Evolutionary conservation across 768 basidiomycete species (phyloP).

Genomic region (Tylopilus vinaceipallidus): DNA sequence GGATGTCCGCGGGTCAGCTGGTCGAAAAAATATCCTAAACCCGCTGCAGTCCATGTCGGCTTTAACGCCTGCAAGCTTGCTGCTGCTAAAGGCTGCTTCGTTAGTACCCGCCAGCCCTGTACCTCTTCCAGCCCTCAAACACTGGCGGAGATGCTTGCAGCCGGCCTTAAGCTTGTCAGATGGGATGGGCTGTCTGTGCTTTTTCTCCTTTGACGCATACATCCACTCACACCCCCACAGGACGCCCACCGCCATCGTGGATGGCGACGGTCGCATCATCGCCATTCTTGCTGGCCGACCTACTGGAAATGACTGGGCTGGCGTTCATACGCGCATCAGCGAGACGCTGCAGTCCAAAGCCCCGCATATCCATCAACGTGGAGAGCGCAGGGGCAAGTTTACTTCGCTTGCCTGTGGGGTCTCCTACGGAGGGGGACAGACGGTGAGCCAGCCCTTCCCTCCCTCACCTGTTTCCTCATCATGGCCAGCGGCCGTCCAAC

Average conservation of each 20-base stretch:
- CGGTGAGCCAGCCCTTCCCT: conserved; percentile 1
- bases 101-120: no score
- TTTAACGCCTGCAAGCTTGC: no score
- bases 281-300: conserved; percentile 14
- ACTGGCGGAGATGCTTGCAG: no score
- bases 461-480: background rate
- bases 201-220: background rate
- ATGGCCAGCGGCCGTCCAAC: background rate
- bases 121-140: no score
- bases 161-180: no score
- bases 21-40: no score
- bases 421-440: conserved; percentile 32
- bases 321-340: background rate
- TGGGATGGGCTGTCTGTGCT: background rate
- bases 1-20: no score
- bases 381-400: conserved; percentile 19
- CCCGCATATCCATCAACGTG: background rate
- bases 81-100: no score
- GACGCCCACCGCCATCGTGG: background rate
- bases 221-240: background rate
- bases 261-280: background rate
- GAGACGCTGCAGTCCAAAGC: background rate
- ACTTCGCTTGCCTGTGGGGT: conserved; percentile 18
- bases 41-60: no score
- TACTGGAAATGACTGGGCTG: background rate